Evolutionary conservation across 176 grass and related monocot genomes (phyloP).

Genomic region (Oryza officinalis): DNA sequence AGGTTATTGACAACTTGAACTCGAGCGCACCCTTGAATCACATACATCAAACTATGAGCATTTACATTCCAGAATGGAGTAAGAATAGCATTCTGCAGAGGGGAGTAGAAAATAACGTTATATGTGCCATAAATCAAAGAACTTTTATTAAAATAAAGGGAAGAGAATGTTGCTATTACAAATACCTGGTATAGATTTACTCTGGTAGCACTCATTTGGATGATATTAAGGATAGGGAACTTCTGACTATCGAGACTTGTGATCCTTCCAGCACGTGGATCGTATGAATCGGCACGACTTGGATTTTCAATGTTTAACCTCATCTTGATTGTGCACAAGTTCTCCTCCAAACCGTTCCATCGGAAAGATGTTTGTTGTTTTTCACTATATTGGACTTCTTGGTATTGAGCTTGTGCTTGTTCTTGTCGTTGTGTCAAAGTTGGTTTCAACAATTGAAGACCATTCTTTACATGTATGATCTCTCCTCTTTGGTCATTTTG

Average conservation of each 20-base stretch:
- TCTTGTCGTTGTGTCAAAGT: background rate
- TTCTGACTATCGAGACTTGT: background rate
- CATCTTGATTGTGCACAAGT: background rate
- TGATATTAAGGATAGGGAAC: background rate
- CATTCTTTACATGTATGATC: background rate
- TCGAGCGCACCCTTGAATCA: background rate
- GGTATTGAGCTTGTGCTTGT: background rate
- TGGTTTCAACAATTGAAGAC: background rate
- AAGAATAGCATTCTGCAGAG: background rate
- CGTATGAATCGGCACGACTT: background rate
- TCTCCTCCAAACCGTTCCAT: background rate
- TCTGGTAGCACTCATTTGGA: background rate
- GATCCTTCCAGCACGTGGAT: background rate
- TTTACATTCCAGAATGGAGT: background rate
- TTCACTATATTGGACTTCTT: background rate
- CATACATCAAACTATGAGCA: background rate
- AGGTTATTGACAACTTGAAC: background rate
- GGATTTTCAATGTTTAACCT: background rate
- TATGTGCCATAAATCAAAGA: background rate
- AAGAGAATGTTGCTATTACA: background rate
- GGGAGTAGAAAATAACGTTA: background rate
- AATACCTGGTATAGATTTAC: slow-evolving; percentile 6
- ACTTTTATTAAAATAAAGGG: background rate
- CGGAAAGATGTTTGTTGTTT: background rate
- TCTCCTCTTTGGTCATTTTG: slow-evolving; percentile 9